Percentiles rank a stretch among this genome's conserved stretches.
These are phyloP conservation scores for Cunninghamia lanceolata DNA, from an alignment of 75 land plant species.

Conservation along the genomic window DNA sequence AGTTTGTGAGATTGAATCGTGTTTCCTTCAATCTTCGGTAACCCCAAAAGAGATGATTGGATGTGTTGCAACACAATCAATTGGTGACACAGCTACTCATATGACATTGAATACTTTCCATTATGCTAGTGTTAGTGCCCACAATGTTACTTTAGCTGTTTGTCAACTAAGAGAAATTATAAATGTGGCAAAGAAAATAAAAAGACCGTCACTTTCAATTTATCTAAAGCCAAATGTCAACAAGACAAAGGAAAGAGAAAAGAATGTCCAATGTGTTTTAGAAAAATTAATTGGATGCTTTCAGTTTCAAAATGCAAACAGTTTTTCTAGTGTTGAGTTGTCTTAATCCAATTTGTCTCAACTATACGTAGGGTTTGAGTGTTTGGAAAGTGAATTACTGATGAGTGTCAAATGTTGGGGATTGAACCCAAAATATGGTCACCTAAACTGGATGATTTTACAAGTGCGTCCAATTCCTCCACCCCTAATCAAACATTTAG, in stretches of 20 bases:
- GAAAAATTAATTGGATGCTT: not conserved
- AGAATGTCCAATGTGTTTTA: constrained; percentile 29
- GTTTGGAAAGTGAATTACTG: constrained; percentile 82
- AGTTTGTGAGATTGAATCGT: constrained; percentile 90
- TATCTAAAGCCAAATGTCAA: constrained; percentile 31
- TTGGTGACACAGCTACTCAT: constrained; percentile 32
- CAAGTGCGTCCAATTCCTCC: constrained; percentile 98
- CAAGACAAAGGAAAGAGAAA: constrained; percentile 39
- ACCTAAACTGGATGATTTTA: constrained; percentile 99
- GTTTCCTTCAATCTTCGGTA: constrained; percentile 89
- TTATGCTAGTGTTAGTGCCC: too few relatives aligned
- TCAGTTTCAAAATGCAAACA: not conserved
- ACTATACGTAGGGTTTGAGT: constrained; percentile 57
- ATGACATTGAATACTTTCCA: too few relatives aligned
- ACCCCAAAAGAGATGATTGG: constrained; percentile 99
- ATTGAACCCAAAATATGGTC: constrained; percentile 89
- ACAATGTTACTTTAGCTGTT: too few relatives aligned
- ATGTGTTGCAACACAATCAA: constrained; percentile 56
- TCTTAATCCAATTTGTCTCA: not conserved
- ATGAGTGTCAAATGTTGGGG: constrained; percentile 86
- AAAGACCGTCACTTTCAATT: constrained; percentile 43
- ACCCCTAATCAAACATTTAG: constrained; percentile 92
- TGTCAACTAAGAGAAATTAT: too few relatives aligned
- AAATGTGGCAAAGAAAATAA: constrained; percentile 28
- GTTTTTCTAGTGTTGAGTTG: not conserved